These are phyloP conservation scores for Cyclocybe cylindracea DNA, from an alignment of 768 basidiomycete species.

Conservation along the genomic window DNA sequence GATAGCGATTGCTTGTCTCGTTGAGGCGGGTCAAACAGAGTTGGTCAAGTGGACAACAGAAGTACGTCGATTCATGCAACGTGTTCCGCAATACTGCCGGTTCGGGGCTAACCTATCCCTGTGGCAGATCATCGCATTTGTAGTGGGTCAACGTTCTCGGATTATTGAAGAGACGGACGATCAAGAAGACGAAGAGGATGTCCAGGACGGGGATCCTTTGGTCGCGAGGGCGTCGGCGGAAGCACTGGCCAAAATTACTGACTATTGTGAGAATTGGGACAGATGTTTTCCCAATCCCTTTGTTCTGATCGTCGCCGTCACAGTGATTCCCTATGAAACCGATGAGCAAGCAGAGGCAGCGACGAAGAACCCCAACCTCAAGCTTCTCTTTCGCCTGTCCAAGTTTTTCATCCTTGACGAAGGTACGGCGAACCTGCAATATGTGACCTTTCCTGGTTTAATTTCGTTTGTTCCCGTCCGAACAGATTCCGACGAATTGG, in stretches of 20 bases:
- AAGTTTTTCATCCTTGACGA: conserved; percentile 70
- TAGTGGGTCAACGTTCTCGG: conserved; percentile 57
- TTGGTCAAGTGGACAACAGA: conserved; percentile 82
- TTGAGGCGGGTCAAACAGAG: conserved; percentile 61
- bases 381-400: conserved; percentile 81
- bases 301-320: conserved; percentile 5
- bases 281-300: not conserved
- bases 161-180: conserved; percentile 65
- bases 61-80: conserved; percentile 45
- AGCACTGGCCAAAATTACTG: conserved; percentile 66
- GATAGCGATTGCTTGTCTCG: conserved; percentile 74
- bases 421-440: conserved; percentile 40
- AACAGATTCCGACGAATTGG: conserved; percentile 66
- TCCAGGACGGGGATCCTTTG: conserved; percentile 33
- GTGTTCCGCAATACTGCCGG: not conserved
- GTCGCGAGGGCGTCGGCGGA: conserved; percentile 59
- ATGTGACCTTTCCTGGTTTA: conserved; percentile 2
- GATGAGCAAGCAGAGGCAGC: conserved; percentile 79
- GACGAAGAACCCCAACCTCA: conserved; percentile 76
- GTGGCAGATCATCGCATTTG: conserved; percentile 58
- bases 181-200: conserved; percentile 35
- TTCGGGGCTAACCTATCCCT: not conserved
- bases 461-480: conserved; percentile 8
- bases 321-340: conserved; percentile 74
- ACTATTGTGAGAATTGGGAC: conserved; percentile 61